phyloP scores from a whole-genome alignment of 2,329 filamentous ascomycete species.

The Xylaria multiplex region DNA sequence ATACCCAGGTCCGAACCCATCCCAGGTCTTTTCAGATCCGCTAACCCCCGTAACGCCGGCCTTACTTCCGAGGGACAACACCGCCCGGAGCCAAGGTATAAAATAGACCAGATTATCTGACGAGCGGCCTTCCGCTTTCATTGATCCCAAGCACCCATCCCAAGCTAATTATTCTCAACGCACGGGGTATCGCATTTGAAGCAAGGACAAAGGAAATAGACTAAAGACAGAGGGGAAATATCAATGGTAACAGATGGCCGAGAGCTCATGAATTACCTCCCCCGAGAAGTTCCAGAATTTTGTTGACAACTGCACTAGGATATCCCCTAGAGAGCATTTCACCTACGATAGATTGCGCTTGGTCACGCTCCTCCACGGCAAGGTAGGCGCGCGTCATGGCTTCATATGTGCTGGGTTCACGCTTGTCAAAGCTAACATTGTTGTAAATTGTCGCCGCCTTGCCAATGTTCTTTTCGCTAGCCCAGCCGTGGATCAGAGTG shows the following conservation, averaged over 20 bases:
- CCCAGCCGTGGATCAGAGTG: constrained; percentile 97
- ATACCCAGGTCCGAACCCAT: constrained; percentile 38
- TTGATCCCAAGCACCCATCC: constrained; percentile 42
- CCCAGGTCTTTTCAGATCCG: constrained; percentile 36
- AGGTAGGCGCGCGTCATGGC: constrained; percentile 96
- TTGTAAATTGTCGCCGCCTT: constrained; percentile 84
- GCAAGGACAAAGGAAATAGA: constrained; percentile 47
- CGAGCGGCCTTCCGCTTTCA: constrained; percentile 40
- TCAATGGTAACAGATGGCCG: neutral
- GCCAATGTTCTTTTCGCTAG: constrained; percentile 79
- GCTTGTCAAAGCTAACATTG: constrained; percentile 77
- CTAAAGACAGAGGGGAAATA: constrained; percentile 27
- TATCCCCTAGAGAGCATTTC: constrained; percentile 94
- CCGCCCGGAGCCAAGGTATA: constrained; percentile 22
- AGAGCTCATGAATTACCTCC: constrained; percentile 53
- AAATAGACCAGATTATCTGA: constrained; percentile 19
- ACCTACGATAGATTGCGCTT: constrained; percentile 80
- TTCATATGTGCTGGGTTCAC: constrained; percentile 98
- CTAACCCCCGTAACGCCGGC: constrained; percentile 42
- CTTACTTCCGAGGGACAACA: constrained; percentile 27
- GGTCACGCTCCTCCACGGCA: constrained; percentile 79
- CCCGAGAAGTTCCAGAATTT: constrained; percentile 89
- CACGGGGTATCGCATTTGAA: constrained; percentile 50
- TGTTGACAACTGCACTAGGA: constrained; percentile 88
- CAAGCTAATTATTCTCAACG: constrained; percentile 42